Conservation (phyloP, 768 basidiomycete species). For the Leccinum imitatum region DNA sequence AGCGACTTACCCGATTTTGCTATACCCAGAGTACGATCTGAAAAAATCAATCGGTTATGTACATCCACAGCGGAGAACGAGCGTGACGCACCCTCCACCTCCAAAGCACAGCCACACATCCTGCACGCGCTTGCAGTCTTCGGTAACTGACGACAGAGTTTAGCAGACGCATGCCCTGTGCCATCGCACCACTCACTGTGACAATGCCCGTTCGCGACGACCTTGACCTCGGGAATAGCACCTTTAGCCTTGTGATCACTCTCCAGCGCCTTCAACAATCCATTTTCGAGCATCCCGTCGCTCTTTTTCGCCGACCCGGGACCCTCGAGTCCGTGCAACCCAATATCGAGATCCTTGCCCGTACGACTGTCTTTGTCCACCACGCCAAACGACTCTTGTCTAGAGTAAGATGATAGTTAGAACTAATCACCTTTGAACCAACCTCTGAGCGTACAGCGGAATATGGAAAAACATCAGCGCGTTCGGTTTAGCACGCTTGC, state of each 20-base stretch:
- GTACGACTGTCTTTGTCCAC: slow-evolving; percentile 65
- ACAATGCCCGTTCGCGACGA: slow-evolving; percentile 86
- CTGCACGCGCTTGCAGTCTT: slow-evolving; percentile 81
- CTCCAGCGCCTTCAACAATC: slow-evolving; percentile 68
- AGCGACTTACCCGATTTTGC: slow-evolving; percentile 63
- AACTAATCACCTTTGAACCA: not conserved
- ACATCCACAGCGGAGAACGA: not conserved
- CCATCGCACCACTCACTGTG: slow-evolving; percentile 54
- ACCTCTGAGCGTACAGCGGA: slow-evolving; percentile 59
- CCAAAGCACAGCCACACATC: slow-evolving; percentile 93
- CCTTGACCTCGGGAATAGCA: slow-evolving; percentile 72
- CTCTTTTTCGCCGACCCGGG: slow-evolving; percentile 66
- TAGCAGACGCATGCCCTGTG: slow-evolving; percentile 3
- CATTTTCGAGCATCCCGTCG: slow-evolving; percentile 84
- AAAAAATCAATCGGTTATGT: not conserved
- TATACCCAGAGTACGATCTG: slow-evolving; percentile 82
- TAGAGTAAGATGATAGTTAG: slow-evolving; percentile 26
- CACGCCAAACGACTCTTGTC: slow-evolving; percentile 71
- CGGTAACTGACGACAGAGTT: slow-evolving; percentile 57
- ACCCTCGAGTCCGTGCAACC: slow-evolving; percentile 56
- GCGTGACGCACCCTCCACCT: slow-evolving; percentile 65
- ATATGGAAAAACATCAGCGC: slow-evolving; percentile 99
- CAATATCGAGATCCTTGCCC: slow-evolving; percentile 66
- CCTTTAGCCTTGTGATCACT: slow-evolving; percentile 56
- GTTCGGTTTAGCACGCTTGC: slow-evolving; percentile 84